Percentiles rank a stretch among this genome's conserved stretches.
phyloP scores from a whole-genome alignment of 2,329 filamentous ascomycete species.

The Anthostomella pinea region DNA sequence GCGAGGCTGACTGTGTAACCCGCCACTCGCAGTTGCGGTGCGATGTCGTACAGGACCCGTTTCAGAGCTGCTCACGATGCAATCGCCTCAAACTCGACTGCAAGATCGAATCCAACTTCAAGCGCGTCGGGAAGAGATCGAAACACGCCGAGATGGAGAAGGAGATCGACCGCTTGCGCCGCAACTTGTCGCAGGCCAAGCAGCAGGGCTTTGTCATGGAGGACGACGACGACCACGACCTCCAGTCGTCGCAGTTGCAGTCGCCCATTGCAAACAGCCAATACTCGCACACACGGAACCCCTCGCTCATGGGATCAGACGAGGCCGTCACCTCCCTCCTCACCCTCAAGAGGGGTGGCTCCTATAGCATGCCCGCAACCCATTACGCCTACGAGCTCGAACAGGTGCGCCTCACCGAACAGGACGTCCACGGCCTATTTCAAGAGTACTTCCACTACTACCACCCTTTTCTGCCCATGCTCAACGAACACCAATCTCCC shows the following conservation, averaged over 20 bases:
- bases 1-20: conserved; percentile 16
- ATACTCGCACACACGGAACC: conserved; percentile 59
- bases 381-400: conserved; percentile 62
- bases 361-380: conserved; percentile 53
- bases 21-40: conserved; percentile 56
- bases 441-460: conserved; percentile 73
- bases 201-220: conserved; percentile 54
- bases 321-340: conserved; percentile 66
- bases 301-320: conserved; percentile 65
- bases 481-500: conserved; percentile 63
- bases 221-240: conserved; percentile 54
- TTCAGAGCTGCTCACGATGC: conserved; percentile 74
- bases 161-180: conserved; percentile 68
- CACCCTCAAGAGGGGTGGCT: conserved; percentile 63
- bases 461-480: conserved; percentile 74
- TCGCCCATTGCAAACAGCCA: conserved; percentile 58
- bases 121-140: conserved; percentile 76
- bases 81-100: conserved; percentile 76
- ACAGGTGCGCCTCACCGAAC: conserved; percentile 61
- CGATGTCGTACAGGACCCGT: conserved; percentile 79
- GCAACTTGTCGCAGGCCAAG: conserved; percentile 59
- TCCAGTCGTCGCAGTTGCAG: conserved; percentile 52
- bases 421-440: conserved; percentile 63
- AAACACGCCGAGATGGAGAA: conserved; percentile 86
- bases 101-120: conserved; percentile 86